These are phyloP conservation scores for Buxus sempervirens DNA, from an alignment of 164 flowering plant species.

Conservation along the genomic window DNA sequence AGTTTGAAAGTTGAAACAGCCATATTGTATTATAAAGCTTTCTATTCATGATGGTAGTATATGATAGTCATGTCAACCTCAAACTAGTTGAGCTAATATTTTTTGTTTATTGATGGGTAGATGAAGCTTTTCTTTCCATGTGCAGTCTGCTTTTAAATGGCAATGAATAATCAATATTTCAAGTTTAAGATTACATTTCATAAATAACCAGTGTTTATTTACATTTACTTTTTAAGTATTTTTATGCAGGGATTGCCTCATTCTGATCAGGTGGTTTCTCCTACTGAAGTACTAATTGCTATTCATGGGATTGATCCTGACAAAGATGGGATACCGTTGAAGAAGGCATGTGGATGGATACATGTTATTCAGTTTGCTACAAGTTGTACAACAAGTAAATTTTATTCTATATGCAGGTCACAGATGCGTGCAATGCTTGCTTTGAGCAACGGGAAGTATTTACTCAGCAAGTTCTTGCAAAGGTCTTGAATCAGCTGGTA, in stretches of 20 bases:
- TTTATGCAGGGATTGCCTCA: slow-evolving; percentile 66
- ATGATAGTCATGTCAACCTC: no score
- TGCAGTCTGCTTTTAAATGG: neutral
- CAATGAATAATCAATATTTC: neutral
- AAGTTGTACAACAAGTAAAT: slow-evolving; percentile 3
- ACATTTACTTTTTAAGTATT: slow-evolving; percentile 8
- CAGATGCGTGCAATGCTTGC: slow-evolving; percentile 98
- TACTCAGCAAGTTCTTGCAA: slow-evolving; percentile 93
- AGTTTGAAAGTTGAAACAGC: no score
- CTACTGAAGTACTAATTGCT: slow-evolving; percentile 89
- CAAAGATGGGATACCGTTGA: slow-evolving; percentile 84
- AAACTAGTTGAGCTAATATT: no score
- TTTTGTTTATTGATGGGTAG: neutral
- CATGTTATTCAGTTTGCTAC: neutral
- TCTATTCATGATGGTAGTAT: no score
- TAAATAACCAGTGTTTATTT: neutral
- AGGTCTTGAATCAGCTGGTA: slow-evolving; percentile 93
- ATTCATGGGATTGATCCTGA: slow-evolving; percentile 96
- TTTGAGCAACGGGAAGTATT: slow-evolving; percentile 81
- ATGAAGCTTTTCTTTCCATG: neutral
- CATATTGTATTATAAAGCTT: no score
- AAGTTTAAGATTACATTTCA: neutral
- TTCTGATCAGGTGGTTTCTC: slow-evolving; percentile 62
- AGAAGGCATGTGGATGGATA: slow-evolving; percentile 46
- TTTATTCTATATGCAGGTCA: slow-evolving; percentile 52